Conservation (phyloP, 148 eudicot species). For the Arctostaphylos glauca region DNA sequence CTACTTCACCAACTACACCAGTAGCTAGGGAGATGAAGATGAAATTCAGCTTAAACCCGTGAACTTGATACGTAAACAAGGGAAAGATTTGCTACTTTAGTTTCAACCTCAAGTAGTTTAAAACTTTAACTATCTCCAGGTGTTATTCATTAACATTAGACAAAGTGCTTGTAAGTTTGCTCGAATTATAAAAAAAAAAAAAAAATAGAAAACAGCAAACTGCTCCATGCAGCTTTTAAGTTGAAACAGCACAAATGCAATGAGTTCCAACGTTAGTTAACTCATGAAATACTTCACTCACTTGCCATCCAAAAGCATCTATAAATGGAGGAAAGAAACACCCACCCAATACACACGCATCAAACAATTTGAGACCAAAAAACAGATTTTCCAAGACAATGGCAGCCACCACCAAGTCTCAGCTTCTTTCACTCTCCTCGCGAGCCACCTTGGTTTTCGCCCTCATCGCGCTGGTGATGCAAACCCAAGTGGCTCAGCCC, state of each 20-base stretch:
- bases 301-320: background rate
- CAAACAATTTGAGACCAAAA: too few relatives aligned
- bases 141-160: background rate
- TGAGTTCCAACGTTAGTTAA: slow-evolving; percentile 33
- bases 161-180: background rate
- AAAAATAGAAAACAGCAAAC: background rate
- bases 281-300: slow-evolving; percentile 23
- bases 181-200: too few relatives aligned
- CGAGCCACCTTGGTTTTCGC: slow-evolving; percentile 9
- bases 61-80: background rate
- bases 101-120: background rate
- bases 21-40: background rate
- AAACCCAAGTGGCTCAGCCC: slow-evolving; percentile 9
- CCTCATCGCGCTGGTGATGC: slow-evolving; percentile 20
- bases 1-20: too few relatives aligned
- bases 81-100: background rate
- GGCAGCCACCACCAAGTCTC: slow-evolving; percentile 21
- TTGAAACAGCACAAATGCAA: slow-evolving; percentile 12
- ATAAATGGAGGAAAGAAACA: slow-evolving; percentile 14
- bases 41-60: background rate
- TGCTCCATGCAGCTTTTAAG: background rate
- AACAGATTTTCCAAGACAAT: background rate
- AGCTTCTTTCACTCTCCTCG: slow-evolving; percentile 12
- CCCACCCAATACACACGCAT: background rate
- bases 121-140: background rate